phyloP scores from a whole-genome alignment of 208 protist genomes.

The Leishmania turanica region DNA sequence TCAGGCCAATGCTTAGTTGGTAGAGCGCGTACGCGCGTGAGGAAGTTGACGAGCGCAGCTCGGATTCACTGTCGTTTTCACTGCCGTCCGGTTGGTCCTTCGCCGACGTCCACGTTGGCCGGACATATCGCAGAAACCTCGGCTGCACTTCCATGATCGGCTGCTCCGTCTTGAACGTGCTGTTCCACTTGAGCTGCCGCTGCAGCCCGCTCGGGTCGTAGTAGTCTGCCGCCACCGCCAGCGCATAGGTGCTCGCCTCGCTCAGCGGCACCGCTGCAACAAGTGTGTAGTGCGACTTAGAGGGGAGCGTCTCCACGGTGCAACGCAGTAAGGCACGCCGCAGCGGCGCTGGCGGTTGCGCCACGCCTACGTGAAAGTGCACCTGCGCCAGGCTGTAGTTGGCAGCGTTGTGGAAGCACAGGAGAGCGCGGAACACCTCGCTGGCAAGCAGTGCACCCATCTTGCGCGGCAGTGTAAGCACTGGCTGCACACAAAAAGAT shows the following conservation, averaged over 20 bases:
- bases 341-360: constrained; percentile 25
- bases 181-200: constrained; percentile 57
- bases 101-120: neutral
- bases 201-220: constrained; percentile 45
- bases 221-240: constrained; percentile 58
- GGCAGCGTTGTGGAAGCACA: constrained; percentile 73
- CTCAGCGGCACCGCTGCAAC: constrained; percentile 23
- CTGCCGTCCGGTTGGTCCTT: neutral
- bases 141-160: constrained; percentile 43
- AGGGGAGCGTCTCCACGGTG: constrained; percentile 22
- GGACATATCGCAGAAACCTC: constrained; percentile 32
- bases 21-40: constrained; percentile 31
- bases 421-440: constrained; percentile 64
- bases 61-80: neutral
- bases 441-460: constrained; percentile 55
- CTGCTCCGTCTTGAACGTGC: constrained; percentile 50
- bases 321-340: constrained; percentile 33
- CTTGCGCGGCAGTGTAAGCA: constrained; percentile 52
- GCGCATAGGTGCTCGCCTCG: constrained; percentile 38
- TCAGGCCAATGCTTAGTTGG: constrained; percentile 40
- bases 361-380: constrained; percentile 37
- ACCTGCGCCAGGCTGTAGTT: constrained; percentile 47
- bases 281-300: constrained; percentile 36
- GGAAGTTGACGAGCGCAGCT: neutral
- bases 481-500: constrained; percentile 41